Evolutionary conservation across 164 flowering plant species (phyloP).

Genomic region (Chimonanthus salicifolius): DNA sequence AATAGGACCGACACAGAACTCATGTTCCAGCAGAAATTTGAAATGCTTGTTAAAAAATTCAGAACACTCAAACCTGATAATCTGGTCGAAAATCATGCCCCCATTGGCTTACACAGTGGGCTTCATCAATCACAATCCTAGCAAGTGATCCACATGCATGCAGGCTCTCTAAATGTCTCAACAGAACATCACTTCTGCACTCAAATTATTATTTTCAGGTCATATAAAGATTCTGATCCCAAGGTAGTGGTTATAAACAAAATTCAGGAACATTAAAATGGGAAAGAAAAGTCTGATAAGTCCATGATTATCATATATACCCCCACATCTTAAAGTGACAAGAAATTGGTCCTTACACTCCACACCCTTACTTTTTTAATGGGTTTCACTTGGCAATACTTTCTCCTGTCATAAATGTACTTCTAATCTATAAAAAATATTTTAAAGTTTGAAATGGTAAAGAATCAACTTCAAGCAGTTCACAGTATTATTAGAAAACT

Average conservation of each 20-base stretch:
- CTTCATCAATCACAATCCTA: constrained; percentile 96
- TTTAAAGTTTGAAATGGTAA: background rate
- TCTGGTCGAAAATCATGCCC: constrained; percentile 99
- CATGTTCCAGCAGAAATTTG: background rate
- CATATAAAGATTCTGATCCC: too few relatives aligned
- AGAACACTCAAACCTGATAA: constrained; percentile 64
- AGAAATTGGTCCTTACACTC: too few relatives aligned
- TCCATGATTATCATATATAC: too few relatives aligned
- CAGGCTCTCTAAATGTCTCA: constrained; percentile 76
- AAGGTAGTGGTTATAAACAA: background rate
- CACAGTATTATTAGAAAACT: background rate
- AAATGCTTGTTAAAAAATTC: background rate
- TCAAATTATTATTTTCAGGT: constrained; percentile 1
- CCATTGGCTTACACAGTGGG: constrained; percentile 99
- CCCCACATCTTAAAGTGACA: too few relatives aligned
- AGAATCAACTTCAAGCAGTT: background rate
- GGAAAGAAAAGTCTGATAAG: too few relatives aligned
- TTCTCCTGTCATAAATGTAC: too few relatives aligned
- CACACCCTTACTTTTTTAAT: constrained; percentile 1
- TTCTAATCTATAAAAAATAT: too few relatives aligned
- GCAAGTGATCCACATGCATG: constrained; percentile 66
- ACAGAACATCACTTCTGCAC: constrained; percentile 82
- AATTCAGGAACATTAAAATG: background rate
- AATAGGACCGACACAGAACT: background rate
- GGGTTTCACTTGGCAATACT: background rate